phyloP scores from a whole-genome alignment of 768 basidiomycete genomes.

The Peribolospora kevripleyi region DNA sequence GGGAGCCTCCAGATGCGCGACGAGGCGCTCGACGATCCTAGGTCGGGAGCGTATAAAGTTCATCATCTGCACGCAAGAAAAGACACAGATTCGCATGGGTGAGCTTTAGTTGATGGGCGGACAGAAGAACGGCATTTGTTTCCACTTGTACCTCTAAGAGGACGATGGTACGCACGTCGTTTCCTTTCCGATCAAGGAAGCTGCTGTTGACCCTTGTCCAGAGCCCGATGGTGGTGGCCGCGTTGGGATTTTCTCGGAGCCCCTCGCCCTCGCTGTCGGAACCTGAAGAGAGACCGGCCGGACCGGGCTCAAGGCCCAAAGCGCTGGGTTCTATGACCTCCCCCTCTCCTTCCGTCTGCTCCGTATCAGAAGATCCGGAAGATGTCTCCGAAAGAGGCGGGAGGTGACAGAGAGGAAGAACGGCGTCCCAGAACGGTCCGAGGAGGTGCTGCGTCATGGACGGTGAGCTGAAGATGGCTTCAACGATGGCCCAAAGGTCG shows the following conservation, averaged over 20 bases:
- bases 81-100: constrained; percentile 1
- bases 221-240: constrained; percentile 34
- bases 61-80: constrained; percentile 41
- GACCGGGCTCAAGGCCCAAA: not conserved
- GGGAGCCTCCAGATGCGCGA: constrained; percentile 54
- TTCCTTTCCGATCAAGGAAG: constrained; percentile 63
- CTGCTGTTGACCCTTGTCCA: constrained; percentile 85
- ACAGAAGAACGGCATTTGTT: constrained; percentile 1
- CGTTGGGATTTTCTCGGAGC: not conserved
- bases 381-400: constrained; percentile 3
- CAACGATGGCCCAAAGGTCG: constrained; percentile 84
- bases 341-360: not conserved
- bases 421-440: constrained; percentile 73
- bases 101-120: not conserved
- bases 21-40: constrained; percentile 49
- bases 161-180: constrained; percentile 36
- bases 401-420: constrained; percentile 13
- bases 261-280: not conserved
- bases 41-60: constrained; percentile 69
- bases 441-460: constrained; percentile 31
- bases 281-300: not conserved
- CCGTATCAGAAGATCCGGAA: constrained; percentile 7
- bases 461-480: constrained; percentile 39
- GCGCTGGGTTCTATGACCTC: not conserved
- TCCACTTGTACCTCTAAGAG: not conserved